Percentiles rank a stretch among this genome's conserved stretches.
Conservation (phyloP, 2,329 filamentous ascomycete species). For the Paraconiothyrium brasiliense region DNA sequence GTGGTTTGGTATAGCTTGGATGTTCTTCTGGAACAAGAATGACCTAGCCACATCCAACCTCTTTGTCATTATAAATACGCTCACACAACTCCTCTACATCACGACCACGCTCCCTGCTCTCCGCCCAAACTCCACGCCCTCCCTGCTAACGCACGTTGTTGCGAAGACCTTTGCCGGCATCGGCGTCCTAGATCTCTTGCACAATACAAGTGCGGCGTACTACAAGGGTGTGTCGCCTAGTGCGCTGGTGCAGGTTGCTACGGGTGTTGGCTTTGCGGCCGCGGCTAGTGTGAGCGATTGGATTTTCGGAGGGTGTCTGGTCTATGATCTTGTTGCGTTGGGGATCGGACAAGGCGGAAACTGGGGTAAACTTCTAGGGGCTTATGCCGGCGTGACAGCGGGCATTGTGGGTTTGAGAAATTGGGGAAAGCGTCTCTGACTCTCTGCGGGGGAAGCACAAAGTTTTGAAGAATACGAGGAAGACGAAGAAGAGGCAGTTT, state of each 20-base stretch:
- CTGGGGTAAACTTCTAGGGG: conserved; percentile 63
- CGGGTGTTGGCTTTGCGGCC: conserved; percentile 63
- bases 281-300: conserved; percentile 63
- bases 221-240: conserved; percentile 60
- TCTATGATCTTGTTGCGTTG: conserved; percentile 66
- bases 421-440: conserved; percentile 29
- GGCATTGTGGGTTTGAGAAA: conserved; percentile 65
- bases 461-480: not conserved
- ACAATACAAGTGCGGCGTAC: conserved; percentile 67
- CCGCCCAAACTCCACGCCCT: conserved; percentile 59
- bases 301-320: conserved; percentile 68
- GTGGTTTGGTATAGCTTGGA: conserved; percentile 57
- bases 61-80: conserved; percentile 65
- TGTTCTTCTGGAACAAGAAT: conserved; percentile 69
- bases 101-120: conserved; percentile 60
- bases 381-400: conserved; percentile 62
- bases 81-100: conserved; percentile 65
- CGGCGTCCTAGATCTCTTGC: conserved; percentile 66
- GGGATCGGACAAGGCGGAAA: conserved; percentile 61
- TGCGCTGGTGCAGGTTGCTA: conserved; percentile 60
- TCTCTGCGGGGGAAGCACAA: not conserved
- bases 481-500: not conserved
- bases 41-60: conserved; percentile 62
- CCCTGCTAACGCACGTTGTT: conserved; percentile 67
- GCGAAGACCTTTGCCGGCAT: conserved; percentile 69